Evolutionary conservation across 108 stramenopile genomes (phyloP), one percentile per base, ranked within the genome.

Genomic region (Aurantiochytrium sp.): DNA sequence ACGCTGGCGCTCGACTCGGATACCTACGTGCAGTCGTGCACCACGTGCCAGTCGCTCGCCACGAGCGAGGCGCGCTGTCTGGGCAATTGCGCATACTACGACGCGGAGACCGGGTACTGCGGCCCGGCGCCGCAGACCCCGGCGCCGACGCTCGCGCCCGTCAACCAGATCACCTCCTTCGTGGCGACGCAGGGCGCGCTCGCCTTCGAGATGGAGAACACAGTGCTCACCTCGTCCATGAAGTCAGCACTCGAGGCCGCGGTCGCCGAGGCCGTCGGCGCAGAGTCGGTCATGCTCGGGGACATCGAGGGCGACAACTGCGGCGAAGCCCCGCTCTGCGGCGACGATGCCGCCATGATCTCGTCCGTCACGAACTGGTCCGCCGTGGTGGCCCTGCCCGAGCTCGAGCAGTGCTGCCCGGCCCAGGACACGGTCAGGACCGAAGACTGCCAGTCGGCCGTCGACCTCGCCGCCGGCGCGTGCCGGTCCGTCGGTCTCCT

Each of bases 361-460:
- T 48, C 73, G 12, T 41, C 59, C 8, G 59, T 65, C 0, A 24
- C n/a, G 10, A 81, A 81, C 45, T 81, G 45, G 42, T 41, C 39
- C 27, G 59, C 59, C 8, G 27, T 12, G 10, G 73, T 81, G 42
- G 27, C 45, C 39, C n/a, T 81, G 39, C 73, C 73, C 0, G 42
- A 81, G 45, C 45, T 81, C 30, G 45, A 6, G 19, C 10, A 48
- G 10, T 81, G 73, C 73, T 81, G 73, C 45, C 73, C 73, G 1
- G 24, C 30, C 10, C n/a, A 48, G 27, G 73, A 81, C 73, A 81
- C 73, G 6, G 42, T 17, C 1, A 41, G 27, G 32, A 81, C 73
- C 39, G 73, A 81, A 12, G 73, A 41, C 73, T 81, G 73, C 73
- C 73, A 81, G 73, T 34, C 59, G 8, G 34, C 59, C 32, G 45